Evolutionary conservation across 2,329 filamentous ascomycete genomes (phyloP).

Genomic region (Boeremia lycopersici): DNA sequence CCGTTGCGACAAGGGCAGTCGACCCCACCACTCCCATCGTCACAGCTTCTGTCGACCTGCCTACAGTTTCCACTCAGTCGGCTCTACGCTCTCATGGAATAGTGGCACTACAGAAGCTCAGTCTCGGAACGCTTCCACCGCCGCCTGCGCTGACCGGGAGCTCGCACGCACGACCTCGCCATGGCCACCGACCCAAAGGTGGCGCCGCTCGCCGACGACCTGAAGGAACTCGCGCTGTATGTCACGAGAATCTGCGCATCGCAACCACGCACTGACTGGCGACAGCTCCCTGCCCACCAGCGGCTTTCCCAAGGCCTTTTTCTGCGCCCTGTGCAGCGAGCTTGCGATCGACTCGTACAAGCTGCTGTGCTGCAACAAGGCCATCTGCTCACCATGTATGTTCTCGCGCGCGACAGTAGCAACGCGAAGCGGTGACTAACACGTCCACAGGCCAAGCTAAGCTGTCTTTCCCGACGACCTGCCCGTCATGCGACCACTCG

Average conservation of each 20-base stretch:
- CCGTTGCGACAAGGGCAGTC: constrained; percentile 8
- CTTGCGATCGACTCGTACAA: constrained; percentile 90
- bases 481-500: constrained; percentile 90
- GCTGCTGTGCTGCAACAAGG: constrained; percentile 92
- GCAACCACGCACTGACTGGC: constrained; percentile 18
- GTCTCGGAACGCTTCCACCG: constrained; percentile 24
- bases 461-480: constrained; percentile 73
- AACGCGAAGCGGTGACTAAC: neutral
- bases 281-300: constrained; percentile 75
- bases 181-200: constrained; percentile 44
- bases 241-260: neutral
- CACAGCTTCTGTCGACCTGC: constrained; percentile 10
- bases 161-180: constrained; percentile 22
- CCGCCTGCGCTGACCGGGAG: constrained; percentile 29
- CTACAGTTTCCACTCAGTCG: constrained; percentile 5
- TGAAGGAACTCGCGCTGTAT: constrained; percentile 43
- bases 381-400: constrained; percentile 89
- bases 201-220: constrained; percentile 42
- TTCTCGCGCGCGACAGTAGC: neutral
- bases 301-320: constrained; percentile 93
- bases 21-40: constrained; percentile 15
- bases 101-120: constrained; percentile 15
- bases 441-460: constrained; percentile 35
- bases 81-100: constrained; percentile 30
- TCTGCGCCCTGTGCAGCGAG: constrained; percentile 92